These are phyloP conservation scores for Leccinum olivaceopallidum DNA, from an alignment of 768 basidiomycete genomes.

Conservation along the genomic window DNA sequence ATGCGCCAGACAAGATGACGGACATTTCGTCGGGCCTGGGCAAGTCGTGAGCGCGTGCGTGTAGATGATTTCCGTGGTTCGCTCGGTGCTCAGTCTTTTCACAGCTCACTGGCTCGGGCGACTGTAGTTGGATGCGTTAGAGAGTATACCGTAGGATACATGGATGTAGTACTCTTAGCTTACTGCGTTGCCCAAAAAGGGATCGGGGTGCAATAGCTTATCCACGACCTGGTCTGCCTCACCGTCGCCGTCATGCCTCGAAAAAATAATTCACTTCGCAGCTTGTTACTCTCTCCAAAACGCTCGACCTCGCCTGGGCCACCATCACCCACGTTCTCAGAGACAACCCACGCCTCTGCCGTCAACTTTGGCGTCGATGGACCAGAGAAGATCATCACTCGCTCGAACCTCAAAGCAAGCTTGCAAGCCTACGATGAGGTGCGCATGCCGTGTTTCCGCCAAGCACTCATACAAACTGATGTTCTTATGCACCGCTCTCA, in stretches of 20 bases:
- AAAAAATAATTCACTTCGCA: constrained; percentile 56
- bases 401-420: constrained; percentile 74
- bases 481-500: constrained; percentile 37
- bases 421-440: constrained; percentile 83
- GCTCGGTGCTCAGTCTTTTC: constrained; percentile 3
- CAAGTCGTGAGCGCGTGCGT: constrained; percentile 24
- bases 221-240: constrained; percentile 19
- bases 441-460: constrained; percentile 29
- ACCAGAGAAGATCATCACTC: constrained; percentile 80
- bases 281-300: constrained; percentile 48
- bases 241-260: constrained; percentile 43
- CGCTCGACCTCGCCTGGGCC: constrained; percentile 54
- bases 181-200: constrained; percentile 17
- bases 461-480: not conserved
- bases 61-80: not conserved
- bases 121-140: not conserved
- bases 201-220: constrained; percentile 12
- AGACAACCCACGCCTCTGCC: constrained; percentile 74
- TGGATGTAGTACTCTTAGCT: not conserved
- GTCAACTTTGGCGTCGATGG: constrained; percentile 76
- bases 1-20: constrained; percentile 85
- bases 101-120: constrained; percentile 7
- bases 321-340: constrained; percentile 84
- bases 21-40: constrained; percentile 55
- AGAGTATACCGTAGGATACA: constrained; percentile 12